phyloP scores from a whole-genome alignment of 805 yeast genomes.

The Wickerhamiella lipophila region DNA sequence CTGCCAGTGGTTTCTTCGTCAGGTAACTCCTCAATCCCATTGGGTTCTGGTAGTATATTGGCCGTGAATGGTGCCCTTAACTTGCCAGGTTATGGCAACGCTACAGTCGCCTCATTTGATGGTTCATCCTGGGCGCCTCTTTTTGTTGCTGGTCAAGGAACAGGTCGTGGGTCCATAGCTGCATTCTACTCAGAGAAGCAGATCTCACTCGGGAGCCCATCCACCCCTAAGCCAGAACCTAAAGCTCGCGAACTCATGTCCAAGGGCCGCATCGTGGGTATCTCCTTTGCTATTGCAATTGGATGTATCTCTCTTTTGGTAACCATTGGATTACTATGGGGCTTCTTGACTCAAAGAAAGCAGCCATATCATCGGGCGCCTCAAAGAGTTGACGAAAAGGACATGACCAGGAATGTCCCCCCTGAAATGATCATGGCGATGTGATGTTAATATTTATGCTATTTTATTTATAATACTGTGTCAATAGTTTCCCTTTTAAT shows the following conservation, averaged over 20 bases:
- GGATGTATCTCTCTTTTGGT: constrained; percentile 36
- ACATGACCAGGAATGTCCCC: constrained; percentile 50
- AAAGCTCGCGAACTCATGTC: constrained; percentile 25
- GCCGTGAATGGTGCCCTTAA: constrained; percentile 46
- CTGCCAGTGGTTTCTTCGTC: constrained; percentile 25
- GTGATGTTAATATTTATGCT: constrained; percentile 1
- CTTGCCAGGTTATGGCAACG: constrained; percentile 40
- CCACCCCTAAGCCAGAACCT: constrained; percentile 1
- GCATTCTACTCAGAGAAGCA: constrained; percentile 26
- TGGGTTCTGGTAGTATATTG: constrained; percentile 37
- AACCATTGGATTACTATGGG: constrained; percentile 33
- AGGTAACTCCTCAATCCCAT: constrained; percentile 16
- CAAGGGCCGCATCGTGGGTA: constrained; percentile 54
- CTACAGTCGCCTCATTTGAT: constrained; percentile 51
- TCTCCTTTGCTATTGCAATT: constrained; percentile 54
- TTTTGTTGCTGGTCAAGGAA: constrained; percentile 26
- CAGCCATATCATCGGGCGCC: constrained; percentile 36
- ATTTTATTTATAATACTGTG: constrained; percentile 6
- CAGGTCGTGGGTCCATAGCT: constrained; percentile 20
- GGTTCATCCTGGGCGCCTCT: constrained; percentile 59
- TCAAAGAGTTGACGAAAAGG: constrained; percentile 47
- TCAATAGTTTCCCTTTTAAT: neutral
- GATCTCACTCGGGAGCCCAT: constrained; percentile 12
- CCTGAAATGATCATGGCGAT: constrained; percentile 35
- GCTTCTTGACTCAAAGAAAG: constrained; percentile 30